Evolutionary conservation across 306 rosid species (phyloP).

Genomic region (Lagenaria siceraria): DNA sequence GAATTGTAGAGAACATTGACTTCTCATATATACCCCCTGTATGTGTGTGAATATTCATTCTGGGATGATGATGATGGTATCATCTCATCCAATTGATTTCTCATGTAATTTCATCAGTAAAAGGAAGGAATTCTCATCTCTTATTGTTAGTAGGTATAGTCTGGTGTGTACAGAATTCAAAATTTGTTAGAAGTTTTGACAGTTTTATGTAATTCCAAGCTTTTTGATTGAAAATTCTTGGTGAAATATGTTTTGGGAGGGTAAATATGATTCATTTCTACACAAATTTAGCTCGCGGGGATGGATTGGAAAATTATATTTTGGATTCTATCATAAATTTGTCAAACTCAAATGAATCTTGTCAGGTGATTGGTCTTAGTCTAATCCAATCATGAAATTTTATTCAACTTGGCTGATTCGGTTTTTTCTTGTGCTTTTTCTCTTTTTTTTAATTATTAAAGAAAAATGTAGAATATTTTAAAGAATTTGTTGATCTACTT

Average conservation of each 20-base stretch:
- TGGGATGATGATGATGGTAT: neutral
- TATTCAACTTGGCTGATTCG: neutral
- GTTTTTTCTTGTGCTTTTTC: no score
- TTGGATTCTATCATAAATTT: neutral
- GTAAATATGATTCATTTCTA: neutral
- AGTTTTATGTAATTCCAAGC: neutral
- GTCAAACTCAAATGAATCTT: neutral
- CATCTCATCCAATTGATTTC: neutral
- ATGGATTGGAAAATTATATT: neutral
- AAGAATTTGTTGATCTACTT: no score
- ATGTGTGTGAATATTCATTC: conserved; percentile 2
- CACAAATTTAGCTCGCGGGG: neutral
- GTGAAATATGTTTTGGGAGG: neutral
- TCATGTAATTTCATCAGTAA: neutral
- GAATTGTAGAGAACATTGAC: conserved; percentile 2
- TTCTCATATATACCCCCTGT: neutral
- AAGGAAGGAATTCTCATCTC: neutral
- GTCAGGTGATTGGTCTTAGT: neutral
- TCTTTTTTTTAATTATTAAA: no score
- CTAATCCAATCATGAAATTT: neutral
- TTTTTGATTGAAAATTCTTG: neutral
- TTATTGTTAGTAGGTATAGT: neutral
- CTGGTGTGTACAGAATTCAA: no score
- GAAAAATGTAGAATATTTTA: no score
- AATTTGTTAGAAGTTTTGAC: no score